Percentiles rank a stretch among this genome's conserved stretches.
Conservation (phyloP, 495 filamentous ascomycete genomes). For the Neurospora pannonica region DNA sequence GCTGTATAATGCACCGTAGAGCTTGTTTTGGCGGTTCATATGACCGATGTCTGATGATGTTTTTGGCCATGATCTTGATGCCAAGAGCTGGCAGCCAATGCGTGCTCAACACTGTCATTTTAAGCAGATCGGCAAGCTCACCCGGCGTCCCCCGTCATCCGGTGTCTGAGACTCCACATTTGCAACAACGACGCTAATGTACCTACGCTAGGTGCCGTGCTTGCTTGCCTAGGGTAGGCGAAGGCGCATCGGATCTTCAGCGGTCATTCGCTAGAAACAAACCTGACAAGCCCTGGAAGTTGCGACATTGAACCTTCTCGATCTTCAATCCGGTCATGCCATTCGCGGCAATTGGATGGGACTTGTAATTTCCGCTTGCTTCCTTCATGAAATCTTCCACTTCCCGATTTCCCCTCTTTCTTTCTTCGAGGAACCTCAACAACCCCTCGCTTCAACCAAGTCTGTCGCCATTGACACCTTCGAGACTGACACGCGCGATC, state of each 20-base stretch:
- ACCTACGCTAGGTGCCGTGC: background rate
- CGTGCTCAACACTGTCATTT: background rate
- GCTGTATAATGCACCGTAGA: too few species aligned
- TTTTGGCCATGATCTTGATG: background rate
- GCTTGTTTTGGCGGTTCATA: too few species aligned
- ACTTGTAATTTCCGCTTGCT: background rate
- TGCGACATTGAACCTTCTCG: background rate
- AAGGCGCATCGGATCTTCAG: background rate
- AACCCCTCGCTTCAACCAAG: background rate
- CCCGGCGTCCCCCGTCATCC: background rate
- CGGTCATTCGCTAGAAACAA: background rate
- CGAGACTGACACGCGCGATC: background rate
- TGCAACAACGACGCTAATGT: background rate
- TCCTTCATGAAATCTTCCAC: background rate
- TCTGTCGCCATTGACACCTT: background rate
- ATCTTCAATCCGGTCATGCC: background rate
- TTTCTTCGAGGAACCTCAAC: background rate
- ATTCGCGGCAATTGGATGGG: background rate
- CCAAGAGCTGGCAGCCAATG: background rate
- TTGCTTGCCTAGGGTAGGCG: background rate
- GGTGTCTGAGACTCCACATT: background rate
- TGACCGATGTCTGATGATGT: background rate
- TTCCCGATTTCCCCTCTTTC: background rate
- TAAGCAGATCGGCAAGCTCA: background rate
- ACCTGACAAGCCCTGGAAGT: background rate